Base-by-base conservation (phyloP, 345 rosid genomes). In the Pistacia vera region DNA sequence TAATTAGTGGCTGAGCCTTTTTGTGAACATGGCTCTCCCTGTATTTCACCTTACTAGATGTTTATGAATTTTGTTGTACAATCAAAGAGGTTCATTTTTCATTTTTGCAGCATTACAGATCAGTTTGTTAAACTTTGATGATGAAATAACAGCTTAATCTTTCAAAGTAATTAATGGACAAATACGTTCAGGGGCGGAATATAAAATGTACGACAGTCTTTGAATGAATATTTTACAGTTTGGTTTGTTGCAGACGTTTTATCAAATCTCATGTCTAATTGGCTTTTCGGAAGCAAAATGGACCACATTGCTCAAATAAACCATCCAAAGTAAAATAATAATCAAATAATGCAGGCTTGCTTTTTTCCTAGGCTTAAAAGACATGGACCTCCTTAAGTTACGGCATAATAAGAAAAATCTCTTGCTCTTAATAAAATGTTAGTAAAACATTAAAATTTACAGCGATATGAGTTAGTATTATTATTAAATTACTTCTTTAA, bases 1-100 rank as follows among this genome's bases (percentile, higher is more conserved):
- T 57, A 28, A 61, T 60, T 28, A 11, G 36, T 35, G 68, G 76
- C 76, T 3, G 51, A 11, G 63, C 63, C 66, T 11, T 58, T 58
- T 49, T 25, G 67, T 66, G 70, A 20, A 11, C 35, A 61, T n/a
- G 60, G 76, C 68, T 63, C 4, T 11, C 20, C 62, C 57, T 7
- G 1, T 41, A 54, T 67, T 46, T 63, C 68, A 28, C 25, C 2
- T 6, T 2, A 30, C 7, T 14, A 54, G 59, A 33, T 48, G 58
- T 17, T 73, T n/a, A 49, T 4, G 59, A 33, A 41, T 61, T 51
- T 46, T 62, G 58, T 38, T 49, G 18, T 30, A 16, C 36, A 35
- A 49, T 49, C 16, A 5, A 30, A 30, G 62, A 30, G 41, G 36
- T 41, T 25, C 25, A 25, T 25, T 25, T 6, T 68, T 28, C 11